phyloP scores from a whole-genome alignment of 495 filamentous ascomycete species.

The Tuber indicum region DNA sequence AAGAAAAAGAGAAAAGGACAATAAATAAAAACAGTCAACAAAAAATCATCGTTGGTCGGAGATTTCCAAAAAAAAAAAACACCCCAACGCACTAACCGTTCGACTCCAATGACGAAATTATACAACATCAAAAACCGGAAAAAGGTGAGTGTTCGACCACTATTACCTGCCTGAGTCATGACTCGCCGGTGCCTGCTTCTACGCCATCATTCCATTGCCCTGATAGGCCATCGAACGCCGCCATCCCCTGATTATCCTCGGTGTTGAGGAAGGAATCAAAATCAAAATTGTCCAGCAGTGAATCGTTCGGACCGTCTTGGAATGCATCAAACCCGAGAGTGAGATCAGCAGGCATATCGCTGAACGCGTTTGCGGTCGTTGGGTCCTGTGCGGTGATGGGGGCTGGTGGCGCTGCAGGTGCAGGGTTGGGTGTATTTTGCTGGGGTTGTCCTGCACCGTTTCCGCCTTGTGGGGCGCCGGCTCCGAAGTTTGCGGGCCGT shows the following conservation, averaged over 20 bases:
- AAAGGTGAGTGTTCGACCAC: neutral
- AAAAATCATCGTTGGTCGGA: conserved; percentile 1
- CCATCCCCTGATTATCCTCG: conserved; percentile 50
- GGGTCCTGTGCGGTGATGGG: conserved; percentile 18
- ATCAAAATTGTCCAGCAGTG: conserved; percentile 88
- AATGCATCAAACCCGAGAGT: conserved; percentile 24
- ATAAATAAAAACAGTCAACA: conserved; percentile 2
- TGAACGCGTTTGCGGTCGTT: neutral
- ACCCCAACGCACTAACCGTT: conserved; percentile 2
- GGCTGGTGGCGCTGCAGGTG: conserved; percentile 37
- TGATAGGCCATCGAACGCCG: conserved; percentile 52
- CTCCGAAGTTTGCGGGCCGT: conserved; percentile 46
- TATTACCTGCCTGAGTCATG: conserved; percentile 26
- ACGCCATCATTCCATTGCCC: conserved; percentile 48
- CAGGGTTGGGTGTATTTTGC: conserved; percentile 46
- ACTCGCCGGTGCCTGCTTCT: conserved; percentile 48
- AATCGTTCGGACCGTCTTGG: conserved; percentile 53
- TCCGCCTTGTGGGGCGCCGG: conserved; percentile 43
- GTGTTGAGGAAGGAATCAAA: conserved; percentile 88
- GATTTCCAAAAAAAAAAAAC: neutral
- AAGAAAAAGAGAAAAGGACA: neutral
- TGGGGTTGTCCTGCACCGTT: conserved; percentile 49
- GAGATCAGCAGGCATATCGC: conserved; percentile 34
- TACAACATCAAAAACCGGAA: conserved; percentile 2
- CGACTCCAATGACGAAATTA: conserved; percentile 7